Percentiles rank a stretch among this genome's conserved stretches.
Conservation (phyloP, 495 filamentous ascomycete species). For the Aspergillus incahuasiensis region DNA sequence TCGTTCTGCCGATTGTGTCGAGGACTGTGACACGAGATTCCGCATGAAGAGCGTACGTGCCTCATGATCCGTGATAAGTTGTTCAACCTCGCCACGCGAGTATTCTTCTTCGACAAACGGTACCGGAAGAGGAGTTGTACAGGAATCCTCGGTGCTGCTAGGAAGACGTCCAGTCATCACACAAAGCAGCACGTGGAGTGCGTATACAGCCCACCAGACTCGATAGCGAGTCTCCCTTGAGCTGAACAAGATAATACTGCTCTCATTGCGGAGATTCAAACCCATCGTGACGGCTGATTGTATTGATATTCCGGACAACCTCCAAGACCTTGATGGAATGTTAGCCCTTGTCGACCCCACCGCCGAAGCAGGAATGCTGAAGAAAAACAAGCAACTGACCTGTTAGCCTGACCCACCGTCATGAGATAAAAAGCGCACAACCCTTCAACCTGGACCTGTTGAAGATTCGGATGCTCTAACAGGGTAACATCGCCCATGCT, state of each 20-base stretch:
- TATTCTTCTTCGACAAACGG: slow-evolving; percentile 51
- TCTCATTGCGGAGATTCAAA: slow-evolving; percentile 58
- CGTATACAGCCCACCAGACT: slow-evolving; percentile 52
- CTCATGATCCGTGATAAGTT: slow-evolving; percentile 27
- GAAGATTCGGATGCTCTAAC: slow-evolving; percentile 51
- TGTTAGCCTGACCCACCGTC: slow-evolving; percentile 53
- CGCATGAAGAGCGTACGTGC: slow-evolving; percentile 23
- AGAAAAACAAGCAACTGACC: slow-evolving; percentile 26
- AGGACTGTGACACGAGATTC: slow-evolving; percentile 1
- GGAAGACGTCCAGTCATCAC: slow-evolving; percentile 59
- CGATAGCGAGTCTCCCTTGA: slow-evolving; percentile 45
- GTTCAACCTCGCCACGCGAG: slow-evolving; percentile 21
- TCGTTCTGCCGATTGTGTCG: not conserved
- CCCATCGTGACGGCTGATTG: slow-evolving; percentile 56
- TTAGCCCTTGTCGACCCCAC: not conserved
- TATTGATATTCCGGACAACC: slow-evolving; percentile 53
- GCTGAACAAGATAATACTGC: slow-evolving; percentile 35
- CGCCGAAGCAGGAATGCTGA: not conserved
- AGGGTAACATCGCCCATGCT: slow-evolving; percentile 44
- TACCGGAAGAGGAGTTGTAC: slow-evolving; percentile 49
- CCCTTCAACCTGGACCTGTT: slow-evolving; percentile 55
- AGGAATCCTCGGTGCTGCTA: slow-evolving; percentile 47
- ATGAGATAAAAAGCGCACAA: slow-evolving; percentile 57
- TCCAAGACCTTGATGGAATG: slow-evolving; percentile 51
- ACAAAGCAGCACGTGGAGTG: slow-evolving; percentile 52